Conservation (phyloP, 495 filamentous ascomycete genomes). For the Podospora bellae-mahoneyi region DNA sequence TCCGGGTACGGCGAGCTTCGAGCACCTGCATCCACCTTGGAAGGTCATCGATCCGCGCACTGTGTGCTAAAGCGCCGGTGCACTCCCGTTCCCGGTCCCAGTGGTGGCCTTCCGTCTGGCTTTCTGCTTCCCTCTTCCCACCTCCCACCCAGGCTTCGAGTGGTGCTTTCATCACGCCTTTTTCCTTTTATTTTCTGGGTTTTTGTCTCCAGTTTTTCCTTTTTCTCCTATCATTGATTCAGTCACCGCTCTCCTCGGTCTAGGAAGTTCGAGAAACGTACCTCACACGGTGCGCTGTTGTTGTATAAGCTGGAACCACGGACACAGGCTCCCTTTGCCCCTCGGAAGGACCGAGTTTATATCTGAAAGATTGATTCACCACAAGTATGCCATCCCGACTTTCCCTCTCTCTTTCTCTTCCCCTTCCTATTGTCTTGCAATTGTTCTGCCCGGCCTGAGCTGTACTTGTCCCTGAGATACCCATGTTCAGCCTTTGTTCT, state of each 20-base stretch:
- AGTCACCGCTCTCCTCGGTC: constrained; percentile 5
- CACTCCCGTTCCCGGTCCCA: constrained; percentile 13
- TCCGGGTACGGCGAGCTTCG: constrained; percentile 23
- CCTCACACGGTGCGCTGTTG: not conserved
- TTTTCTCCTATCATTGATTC: not conserved
- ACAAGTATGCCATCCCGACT: not conserved
- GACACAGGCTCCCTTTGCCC: not conserved
- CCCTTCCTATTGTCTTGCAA: not conserved
- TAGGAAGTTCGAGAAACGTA: not conserved
- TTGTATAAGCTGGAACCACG: not conserved
- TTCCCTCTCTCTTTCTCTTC: constrained; percentile 3
- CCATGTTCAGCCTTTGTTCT: constrained; percentile 11
- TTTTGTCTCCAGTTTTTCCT: not conserved
- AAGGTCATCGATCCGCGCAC: constrained; percentile 13
- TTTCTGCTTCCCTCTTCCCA: not conserved
- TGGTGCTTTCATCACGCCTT: not conserved
- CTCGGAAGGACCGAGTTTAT: not conserved
- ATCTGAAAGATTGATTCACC: not conserved
- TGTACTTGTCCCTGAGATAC: constrained; percentile 8
- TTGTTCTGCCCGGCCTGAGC: not conserved
- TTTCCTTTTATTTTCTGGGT: constrained; percentile 5
- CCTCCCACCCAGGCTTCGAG: not conserved
- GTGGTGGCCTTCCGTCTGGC: constrained; percentile 9
- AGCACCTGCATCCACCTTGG: constrained; percentile 3
- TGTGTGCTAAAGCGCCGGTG: constrained; percentile 19